Evolutionary conservation across 2,329 filamentous ascomycete species (phyloP), one percentile per base, ranked within the genome.

Genomic region (Diaporthe humulicola): DNA sequence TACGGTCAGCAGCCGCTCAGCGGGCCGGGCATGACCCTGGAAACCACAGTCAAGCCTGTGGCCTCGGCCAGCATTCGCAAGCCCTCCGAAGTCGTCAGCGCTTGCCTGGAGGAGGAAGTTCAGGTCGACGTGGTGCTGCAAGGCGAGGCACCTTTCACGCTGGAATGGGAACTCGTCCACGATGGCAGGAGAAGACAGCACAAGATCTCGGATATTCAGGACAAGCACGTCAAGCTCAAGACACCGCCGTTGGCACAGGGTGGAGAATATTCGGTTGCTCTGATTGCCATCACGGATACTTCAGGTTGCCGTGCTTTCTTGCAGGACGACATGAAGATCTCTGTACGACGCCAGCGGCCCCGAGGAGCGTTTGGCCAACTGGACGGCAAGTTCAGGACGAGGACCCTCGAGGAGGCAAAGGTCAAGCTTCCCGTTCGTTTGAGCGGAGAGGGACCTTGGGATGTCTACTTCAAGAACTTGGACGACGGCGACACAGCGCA

Each of bases 141-240:
- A 56, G 97, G 97, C 56, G 95, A 98, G 79, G 89, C 92, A 25
- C 97, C 97, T 0, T 98, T 96, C 88, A 93, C 89, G 30, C 85
- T 99, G 52, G 95, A 98, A 81, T 99, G 98, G 86, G 97, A 98
- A 83, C 87, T 98, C 54, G 90, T 98, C 10, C 94, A 98, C 83
- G 94, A 95, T 73, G 96, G 96, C 73, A 97, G 94, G 84, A 91
- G 96, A 71, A 92, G 91, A 77, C 93, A 94, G 70, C 89, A 93
- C 78, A 90, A 89, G 73, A 87, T 91, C 36, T 87, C 90, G 1
- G 87, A 90, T 73, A 94, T 98, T 73, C 87, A 91, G 33, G 87
- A 86, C 2, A 87, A 90, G 67, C 84, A 87, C 30, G 92, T 93
- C 81, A 93, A 88, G 50, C 95, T 99, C 81, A 90, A 90, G 77